phyloP scores from a whole-genome alignment of 164 flowering plant genomes.

The Brasenia schreberi region DNA sequence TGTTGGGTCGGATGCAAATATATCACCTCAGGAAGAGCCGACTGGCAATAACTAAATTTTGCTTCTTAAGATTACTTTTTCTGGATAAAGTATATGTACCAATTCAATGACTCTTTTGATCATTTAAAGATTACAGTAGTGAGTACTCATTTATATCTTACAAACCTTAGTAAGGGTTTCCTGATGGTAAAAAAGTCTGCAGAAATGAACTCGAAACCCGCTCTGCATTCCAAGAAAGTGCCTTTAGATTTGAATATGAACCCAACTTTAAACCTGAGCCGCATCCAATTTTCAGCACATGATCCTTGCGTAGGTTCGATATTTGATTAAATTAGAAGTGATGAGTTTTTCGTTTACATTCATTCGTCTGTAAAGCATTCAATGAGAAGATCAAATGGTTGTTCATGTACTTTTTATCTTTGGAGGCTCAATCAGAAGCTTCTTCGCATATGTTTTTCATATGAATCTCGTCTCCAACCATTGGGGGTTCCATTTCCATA shows the following conservation, averaged over 20 bases:
- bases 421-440: slow-evolving; percentile 13
- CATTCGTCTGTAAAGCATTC: not conserved
- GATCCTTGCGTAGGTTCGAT: too few relatives aligned
- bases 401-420: slow-evolving; percentile 15
- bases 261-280: too few relatives aligned
- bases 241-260: too few relatives aligned
- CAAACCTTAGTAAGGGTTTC: too few relatives aligned
- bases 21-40: not conserved
- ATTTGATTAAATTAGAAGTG: not conserved
- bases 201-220: too few relatives aligned
- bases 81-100: too few relatives aligned
- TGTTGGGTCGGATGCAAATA: slow-evolving; percentile 23
- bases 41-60: slow-evolving; percentile 2
- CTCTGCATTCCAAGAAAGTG: too few relatives aligned
- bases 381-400: slow-evolving; percentile 13
- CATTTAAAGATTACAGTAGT: too few relatives aligned
- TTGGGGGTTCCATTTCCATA: not conserved
- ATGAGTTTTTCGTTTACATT: not conserved
- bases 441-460: slow-evolving; percentile 7
- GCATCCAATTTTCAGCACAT: too few relatives aligned
- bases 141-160: too few relatives aligned
- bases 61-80: not conserved
- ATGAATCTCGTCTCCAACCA: not conserved
- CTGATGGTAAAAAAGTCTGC: too few relatives aligned
- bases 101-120: too few relatives aligned